phyloP scores from a whole-genome alignment of 306 rosid species.

The Fragaria iinumae region DNA sequence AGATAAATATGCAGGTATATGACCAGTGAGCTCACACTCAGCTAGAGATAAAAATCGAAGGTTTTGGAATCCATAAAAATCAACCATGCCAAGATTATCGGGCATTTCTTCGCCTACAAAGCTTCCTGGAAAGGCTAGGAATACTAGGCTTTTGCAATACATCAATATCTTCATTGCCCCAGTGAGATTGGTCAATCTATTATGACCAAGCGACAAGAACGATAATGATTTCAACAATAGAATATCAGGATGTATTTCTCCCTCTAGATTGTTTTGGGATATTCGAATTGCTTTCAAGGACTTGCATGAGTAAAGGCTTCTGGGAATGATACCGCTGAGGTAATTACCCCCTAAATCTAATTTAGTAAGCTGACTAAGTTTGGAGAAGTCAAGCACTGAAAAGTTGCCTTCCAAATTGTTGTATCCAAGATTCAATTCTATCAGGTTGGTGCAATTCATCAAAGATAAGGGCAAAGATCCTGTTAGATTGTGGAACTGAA shows the following conservation, averaged over 20 bases:
- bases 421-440: background rate
- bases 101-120: background rate
- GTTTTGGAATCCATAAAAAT: background rate
- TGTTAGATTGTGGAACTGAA: background rate
- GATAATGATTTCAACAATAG: background rate
- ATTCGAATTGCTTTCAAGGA: background rate
- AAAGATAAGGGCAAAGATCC: background rate
- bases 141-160: background rate
- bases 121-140: background rate
- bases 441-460: background rate
- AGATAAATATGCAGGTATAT: background rate
- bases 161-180: background rate
- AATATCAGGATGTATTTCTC: background rate
- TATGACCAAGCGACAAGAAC: background rate
- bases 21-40: background rate
- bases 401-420: background rate
- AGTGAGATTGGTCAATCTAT: background rate
- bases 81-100: background rate
- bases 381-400: background rate
- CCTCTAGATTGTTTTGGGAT: background rate
- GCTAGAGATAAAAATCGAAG: background rate
- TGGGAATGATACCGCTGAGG: background rate
- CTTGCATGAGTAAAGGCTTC: slow-evolving; percentile 1
- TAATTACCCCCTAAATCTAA: background rate
- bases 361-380: background rate